Evolutionary conservation across 352 stramenopile species (phyloP).

Genomic region (Globisporangium cylindrosporum): DNA sequence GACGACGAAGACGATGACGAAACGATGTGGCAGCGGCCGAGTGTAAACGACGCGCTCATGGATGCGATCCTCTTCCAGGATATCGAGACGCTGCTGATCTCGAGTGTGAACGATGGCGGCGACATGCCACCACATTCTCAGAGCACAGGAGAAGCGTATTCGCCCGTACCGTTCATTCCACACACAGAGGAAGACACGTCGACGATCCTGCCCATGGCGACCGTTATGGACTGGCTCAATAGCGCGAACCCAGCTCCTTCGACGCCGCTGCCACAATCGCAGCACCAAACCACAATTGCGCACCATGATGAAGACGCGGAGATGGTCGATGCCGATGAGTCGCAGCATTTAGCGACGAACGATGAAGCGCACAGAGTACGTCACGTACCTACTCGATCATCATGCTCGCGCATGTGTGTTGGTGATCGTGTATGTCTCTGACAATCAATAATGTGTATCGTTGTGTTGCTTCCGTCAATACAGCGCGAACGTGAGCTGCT

Average conservation of each 20-base stretch:
- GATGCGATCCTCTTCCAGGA: slow-evolving; percentile 18
- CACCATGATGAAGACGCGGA: not conserved
- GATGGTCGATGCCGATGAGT: not conserved
- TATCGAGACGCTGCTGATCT: slow-evolving; percentile 14
- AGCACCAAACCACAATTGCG: not conserved
- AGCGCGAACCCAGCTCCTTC: not conserved
- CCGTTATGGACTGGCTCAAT: slow-evolving; percentile 5
- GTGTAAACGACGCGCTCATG: slow-evolving; percentile 10
- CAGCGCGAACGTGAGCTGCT: slow-evolving; percentile 30
- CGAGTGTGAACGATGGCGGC: not conserved
- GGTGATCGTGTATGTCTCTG: not conserved
- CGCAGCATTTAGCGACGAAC: not conserved
- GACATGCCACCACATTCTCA: not conserved
- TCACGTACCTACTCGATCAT: not conserved
- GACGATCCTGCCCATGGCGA: slow-evolving; percentile 1
- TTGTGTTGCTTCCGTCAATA: not conserved
- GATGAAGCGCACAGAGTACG: slow-evolving; percentile 1
- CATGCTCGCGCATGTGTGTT: not conserved
- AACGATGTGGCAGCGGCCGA: not conserved
- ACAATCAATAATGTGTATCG: not conserved
- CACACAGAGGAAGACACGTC: not conserved
- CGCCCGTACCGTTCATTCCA: not conserved
- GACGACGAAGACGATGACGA: slow-evolving; percentile 5
- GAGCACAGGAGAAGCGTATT: not conserved
- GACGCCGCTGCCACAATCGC: not conserved